Evolutionary conservation across 2,329 filamentous ascomycete genomes (phyloP), one percentile per base, ranked within the genome.

Genomic region (Stagonosporopsis tanaceti): DNA sequence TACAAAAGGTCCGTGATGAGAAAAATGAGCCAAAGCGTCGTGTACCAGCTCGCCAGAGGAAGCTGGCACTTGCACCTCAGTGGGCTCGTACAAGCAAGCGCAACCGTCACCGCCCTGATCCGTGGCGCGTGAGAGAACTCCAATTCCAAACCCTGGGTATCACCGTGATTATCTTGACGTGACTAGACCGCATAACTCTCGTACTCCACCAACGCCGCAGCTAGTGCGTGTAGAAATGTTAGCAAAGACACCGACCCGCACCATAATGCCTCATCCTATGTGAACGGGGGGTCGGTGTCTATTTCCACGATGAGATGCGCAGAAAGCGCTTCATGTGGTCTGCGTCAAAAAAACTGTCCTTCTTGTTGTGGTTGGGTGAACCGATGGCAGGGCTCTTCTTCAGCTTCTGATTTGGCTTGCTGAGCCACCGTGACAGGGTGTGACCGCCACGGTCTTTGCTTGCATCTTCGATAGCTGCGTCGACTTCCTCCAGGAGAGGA

Each of bases 321-420:
- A 77, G 59, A 41, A 77, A 72, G 47, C 71, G 64, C 61, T 69
- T 73, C 63, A 77, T 70, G 59, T 76, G 74, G 47, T 76, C 71
- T 30, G 72, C 71, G 28, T 73, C 68, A 61, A 70, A 74, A 48
- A 75, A 72, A 39, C 70, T 69, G 41, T 77, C 75, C 61, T 75
- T 76, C n/a, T 47, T 62, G 27, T 37, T 58, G 27, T 46, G 50
- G 35, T 32, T 42, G 20, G 51, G 51, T 14, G 58, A 47, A 34
- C 62, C 59, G 17, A 59, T 53, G 17, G 40, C 50, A 46, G 56
- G 56, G 34, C 56, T 59, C 41, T 59, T 59, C 46, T 59, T 59
- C 15, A 54, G 56, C 60, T 64, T 69, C 50, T 56, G 64, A 47
- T 62, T 65, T 1, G 64, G 63, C 59, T 67, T 70, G 12, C 64